Evolutionary conservation across 768 basidiomycete genomes (phyloP).

Genomic region (Mycena rebaudengoi): DNA sequence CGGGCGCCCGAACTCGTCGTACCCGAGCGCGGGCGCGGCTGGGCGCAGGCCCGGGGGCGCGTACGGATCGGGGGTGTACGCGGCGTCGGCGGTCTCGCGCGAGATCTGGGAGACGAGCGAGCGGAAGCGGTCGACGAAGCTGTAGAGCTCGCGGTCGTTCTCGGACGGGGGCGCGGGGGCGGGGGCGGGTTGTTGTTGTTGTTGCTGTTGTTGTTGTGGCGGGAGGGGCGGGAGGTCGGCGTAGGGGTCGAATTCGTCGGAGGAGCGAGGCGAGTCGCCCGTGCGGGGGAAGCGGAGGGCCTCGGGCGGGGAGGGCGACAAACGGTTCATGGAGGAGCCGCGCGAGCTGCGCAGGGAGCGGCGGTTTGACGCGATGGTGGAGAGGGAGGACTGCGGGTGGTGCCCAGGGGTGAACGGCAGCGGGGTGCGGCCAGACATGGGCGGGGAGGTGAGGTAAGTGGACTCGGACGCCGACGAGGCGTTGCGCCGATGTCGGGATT

Average conservation of each 20-base stretch:
- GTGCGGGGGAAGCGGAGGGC: not conserved
- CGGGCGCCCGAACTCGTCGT: constrained; percentile 58
- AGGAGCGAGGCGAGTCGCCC: not conserved
- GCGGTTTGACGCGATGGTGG: constrained; percentile 30
- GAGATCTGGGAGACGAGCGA: constrained; percentile 58
- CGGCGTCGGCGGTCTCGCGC: constrained; percentile 60
- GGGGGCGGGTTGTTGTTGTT: too few species aligned
- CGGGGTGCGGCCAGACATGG: constrained; percentile 23
- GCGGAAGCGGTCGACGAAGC: constrained; percentile 61
- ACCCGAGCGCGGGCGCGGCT: constrained; percentile 43
- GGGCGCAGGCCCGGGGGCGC: constrained; percentile 33
- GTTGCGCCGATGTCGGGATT: constrained; percentile 22
- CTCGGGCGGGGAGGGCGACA: not conserved
- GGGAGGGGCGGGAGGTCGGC: not conserved
- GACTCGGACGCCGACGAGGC: constrained; percentile 25
- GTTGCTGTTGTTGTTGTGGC: too few species aligned
- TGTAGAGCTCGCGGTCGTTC: constrained; percentile 47
- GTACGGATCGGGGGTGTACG: constrained; percentile 19
- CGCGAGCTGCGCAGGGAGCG: constrained; percentile 23
- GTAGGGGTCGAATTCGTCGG: constrained; percentile 24
- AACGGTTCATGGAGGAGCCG: constrained; percentile 11
- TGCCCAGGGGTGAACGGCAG: constrained; percentile 12
- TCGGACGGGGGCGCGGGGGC: constrained; percentile 11
- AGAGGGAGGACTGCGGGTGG: constrained; percentile 29
- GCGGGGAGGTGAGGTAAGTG: constrained; percentile 27